Evolutionary conservation across 768 basidiomycete genomes (phyloP), one percentile per base, ranked within the genome.

Genomic region (Phlebiopsis flavidoalba): DNA sequence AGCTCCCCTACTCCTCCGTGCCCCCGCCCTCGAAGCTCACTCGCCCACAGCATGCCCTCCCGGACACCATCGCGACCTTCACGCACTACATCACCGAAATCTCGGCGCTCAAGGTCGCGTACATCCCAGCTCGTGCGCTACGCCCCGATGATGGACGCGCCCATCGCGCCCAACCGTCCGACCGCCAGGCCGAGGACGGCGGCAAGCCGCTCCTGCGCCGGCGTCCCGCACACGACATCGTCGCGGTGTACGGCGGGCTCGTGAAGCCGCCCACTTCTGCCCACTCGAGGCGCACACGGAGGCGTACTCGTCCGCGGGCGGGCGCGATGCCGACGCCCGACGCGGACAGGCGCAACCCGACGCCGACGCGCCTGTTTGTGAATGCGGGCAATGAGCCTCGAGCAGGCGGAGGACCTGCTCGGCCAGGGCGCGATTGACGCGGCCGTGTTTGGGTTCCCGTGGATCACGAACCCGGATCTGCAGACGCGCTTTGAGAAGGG

Each of bases 91-190:
- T 60, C 45, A 47, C 53, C 2, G 10, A 50, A 26, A 26, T 60
- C 35, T 8, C 19, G 24, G 37, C 59, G 17, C 33, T 60, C 46
- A 60, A 60, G 43, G 10, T 26, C 33, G 59, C 59, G 3, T 60
- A 60, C 53, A 45, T 60, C 53, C n/a, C 52, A 54, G 24, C 43
- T 60, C 26, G 55, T 61, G 5, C 60, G 60, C 48, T 57, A 61
- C 50, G 19, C 46, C 12, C 48, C 60, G 3, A 43, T 61, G 14
- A 57, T 61, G 55, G 60, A 61, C 53, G 8, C 8, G 21, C 17
- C 35, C 5, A 19, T 55, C 53, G 17, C 22, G 19, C 45, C 21
- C 3, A 14, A 10, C 60, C 60, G 19, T 8, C 8, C 57, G n/a
- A n/a, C 46, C n/a, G 21, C 36, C 54, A 55, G 40, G 15, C 24